Base-by-base conservation (phyloP, 352 stramenopile species). In the Phytophthora ohioensis region DNA sequence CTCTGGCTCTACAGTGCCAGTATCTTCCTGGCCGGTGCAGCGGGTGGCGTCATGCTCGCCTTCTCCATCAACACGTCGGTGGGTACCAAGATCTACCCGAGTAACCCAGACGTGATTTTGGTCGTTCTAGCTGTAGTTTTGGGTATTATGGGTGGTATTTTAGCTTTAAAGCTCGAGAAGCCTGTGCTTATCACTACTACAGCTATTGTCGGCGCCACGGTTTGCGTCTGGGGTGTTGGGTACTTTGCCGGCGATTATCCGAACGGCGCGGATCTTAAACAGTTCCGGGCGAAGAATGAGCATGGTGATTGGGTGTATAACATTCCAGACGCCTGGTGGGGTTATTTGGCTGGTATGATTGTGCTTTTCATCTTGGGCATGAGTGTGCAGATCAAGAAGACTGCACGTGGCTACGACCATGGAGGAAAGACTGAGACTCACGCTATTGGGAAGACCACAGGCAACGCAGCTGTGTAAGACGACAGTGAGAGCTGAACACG, bases 271-370 rank as follows among this genome's bases (percentile, higher is more conserved):
- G 70, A 85, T 51, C 73, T 93, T 21, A 76, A 81, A 39, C 64
- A 82, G 36, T 88, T 90, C 49, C 67, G 77, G 54, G 48, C n/a
- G 3, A 71, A 69, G 41, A 73, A 78, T 17, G 65, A 54, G 17
- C 64, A 83, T 3, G 81, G 79, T 39, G 57, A 84, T 10, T 91
- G 73, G 68, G 63, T 85, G 11, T 95, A 94, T 67, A 67, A 75
- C 7, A 85, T 96, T 39, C 84, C 84, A 7, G 73, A 71, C 27
- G 83, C 81, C 5, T 94, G 88, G 85, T 96, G 85, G 87, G 83
- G 51, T 12, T 96, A 96, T 66, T 43, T 96, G 56, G 80, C 71
- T 4, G 84, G 75, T 3, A 90, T 80, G 35, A 4, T 88, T 7
- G 71, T 81, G 45, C 65, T 88, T 34, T 92, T 92, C 47, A 7